These are phyloP conservation scores for Globisporangium splendens DNA, from an alignment of 352 stramenopile species.

Conservation along the genomic window DNA sequence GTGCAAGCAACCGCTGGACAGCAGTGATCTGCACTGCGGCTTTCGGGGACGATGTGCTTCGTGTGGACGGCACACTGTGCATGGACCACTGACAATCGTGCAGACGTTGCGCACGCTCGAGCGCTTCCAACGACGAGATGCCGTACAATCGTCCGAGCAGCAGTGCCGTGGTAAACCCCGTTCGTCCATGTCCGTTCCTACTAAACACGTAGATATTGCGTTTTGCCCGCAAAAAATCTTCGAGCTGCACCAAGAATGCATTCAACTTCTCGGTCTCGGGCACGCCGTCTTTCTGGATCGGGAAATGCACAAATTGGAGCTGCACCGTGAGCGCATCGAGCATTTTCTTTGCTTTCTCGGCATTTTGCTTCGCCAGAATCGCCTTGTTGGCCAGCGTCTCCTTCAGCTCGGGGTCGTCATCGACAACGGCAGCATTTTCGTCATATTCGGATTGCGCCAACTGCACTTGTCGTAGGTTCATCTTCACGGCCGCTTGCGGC, in stretches of 20 bases:
- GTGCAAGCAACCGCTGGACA: constrained; percentile 41
- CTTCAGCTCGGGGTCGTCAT: constrained; percentile 10
- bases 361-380: constrained; percentile 45
- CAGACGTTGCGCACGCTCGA: constrained; percentile 58
- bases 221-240: constrained; percentile 40
- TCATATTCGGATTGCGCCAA: constrained; percentile 29
- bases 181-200: constrained; percentile 59
- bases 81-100: constrained; percentile 62
- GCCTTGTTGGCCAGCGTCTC: constrained; percentile 44
- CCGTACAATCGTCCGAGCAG: constrained; percentile 74
- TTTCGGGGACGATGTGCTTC: constrained; percentile 49
- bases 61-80: constrained; percentile 23
- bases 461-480: constrained; percentile 37
- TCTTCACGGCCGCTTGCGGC: constrained; percentile 30
- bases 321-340: constrained; percentile 33
- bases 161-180: constrained; percentile 58
- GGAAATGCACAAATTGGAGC: constrained; percentile 50
- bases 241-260: constrained; percentile 30
- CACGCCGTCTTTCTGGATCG: constrained; percentile 43
- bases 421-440: constrained; percentile 9
- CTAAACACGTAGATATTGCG: constrained; percentile 81
- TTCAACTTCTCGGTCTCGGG: constrained; percentile 19
- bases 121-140: constrained; percentile 43
- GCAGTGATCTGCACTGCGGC: constrained; percentile 38
- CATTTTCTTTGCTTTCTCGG: constrained; percentile 27